These are phyloP conservation scores for Tolypocladium amazonense DNA, from an alignment of 2,329 filamentous ascomycete species.

Conservation along the genomic window DNA sequence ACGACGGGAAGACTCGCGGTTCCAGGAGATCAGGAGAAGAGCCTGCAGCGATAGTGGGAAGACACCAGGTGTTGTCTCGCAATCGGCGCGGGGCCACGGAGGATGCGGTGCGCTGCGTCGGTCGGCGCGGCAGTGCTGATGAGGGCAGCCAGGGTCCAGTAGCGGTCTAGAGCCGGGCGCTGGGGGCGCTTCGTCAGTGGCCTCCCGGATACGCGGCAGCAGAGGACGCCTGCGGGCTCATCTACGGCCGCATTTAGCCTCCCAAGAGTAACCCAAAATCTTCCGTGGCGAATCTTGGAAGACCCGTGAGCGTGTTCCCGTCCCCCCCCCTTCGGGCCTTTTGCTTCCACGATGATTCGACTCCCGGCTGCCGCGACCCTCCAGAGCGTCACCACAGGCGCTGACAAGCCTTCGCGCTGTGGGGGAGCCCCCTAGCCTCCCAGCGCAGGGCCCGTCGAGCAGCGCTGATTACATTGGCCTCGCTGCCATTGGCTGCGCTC, in stretches of 20 bases:
- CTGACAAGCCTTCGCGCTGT: not conserved
- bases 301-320: not conserved
- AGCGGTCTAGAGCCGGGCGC: not conserved
- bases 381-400: conserved; percentile 3
- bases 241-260: not conserved
- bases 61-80: not conserved
- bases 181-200: not conserved
- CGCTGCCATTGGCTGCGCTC: conserved; percentile 5
- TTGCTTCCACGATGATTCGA: not conserved
- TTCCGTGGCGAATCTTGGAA: not conserved
- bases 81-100: not conserved
- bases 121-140: not conserved
- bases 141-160: not conserved
- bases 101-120: not conserved
- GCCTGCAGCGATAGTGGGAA: not conserved
- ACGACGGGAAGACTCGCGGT: not conserved
- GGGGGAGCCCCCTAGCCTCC: not conserved
- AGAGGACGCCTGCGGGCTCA: not conserved
- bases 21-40: not conserved
- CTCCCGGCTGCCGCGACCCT: conserved; percentile 1
- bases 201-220: not conserved
- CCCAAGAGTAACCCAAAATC: not conserved
- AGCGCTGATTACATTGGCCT: conserved; percentile 6
- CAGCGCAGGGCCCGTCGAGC: conserved; percentile 2
- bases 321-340: not conserved